Evolutionary conservation across 2,329 filamentous ascomycete genomes (phyloP), one percentile per base, ranked within the genome.

Genomic region (Emydomyces testavorans): DNA sequence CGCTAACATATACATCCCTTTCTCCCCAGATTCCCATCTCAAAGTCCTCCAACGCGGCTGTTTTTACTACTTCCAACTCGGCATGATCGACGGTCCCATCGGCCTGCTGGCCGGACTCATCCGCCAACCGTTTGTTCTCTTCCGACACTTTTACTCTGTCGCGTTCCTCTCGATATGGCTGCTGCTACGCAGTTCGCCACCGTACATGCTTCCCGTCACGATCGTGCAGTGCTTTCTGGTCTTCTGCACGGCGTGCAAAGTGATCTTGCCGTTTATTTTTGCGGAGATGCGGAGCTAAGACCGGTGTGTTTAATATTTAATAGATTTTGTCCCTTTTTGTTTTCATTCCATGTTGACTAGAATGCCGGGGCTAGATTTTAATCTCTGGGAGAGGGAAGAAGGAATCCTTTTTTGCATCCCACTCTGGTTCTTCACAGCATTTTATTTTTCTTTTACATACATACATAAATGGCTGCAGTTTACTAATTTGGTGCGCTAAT

Each of bases 121-220:
- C 55, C 77, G 81, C 42, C 77, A 80, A 46, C 92, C 92, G 0
- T 65, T 80, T 44, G 76, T 88, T 32, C 78, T 98, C 32, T 81
- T 92, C 57, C 85, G 83, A 63, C 92, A 98, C 67, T 98, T 98
- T 71, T 98, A 95, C 69, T 78, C 81, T 23, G 92, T 98, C 26
- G 92, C 92, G 2, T 80, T 96, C 56, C 77, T 94, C 55, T 80
- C 83, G 21, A 87, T 96, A 55, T 93, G 85, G 83, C 66, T 81
- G 36, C 66, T 80, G 54, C 71, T 73, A 61, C 60, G 74, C 60
- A 63, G 74, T 52, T 57, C 73, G 1, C 70, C 71, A 39, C 58
- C 64, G 63, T 77, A 54, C 58, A 78, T 77, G 58, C 67, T 82
- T 35, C 84, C 86, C 0, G 51, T 85, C 10, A 74, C 81, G 7